phyloP scores from a whole-genome alignment of 1,139 yeast species.

The Hemisphaericaspora lyxosophila region DNA sequence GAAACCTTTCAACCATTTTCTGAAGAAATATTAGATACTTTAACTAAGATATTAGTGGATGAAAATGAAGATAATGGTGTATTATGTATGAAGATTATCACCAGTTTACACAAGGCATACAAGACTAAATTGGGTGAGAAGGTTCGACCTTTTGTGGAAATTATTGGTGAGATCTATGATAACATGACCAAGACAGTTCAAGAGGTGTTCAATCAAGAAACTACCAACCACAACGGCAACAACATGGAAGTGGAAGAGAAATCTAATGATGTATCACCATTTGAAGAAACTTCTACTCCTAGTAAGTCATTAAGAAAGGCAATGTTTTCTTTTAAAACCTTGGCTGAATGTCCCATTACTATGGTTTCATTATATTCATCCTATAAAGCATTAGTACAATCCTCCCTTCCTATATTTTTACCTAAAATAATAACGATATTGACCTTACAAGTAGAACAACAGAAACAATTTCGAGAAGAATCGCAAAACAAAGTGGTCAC shows the following conservation, averaged over 20 bases:
- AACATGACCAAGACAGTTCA: conserved; percentile 77
- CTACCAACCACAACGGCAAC: conserved; percentile 4
- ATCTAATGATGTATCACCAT: conserved; percentile 38
- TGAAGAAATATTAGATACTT: conserved; percentile 55
- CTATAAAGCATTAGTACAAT: conserved; percentile 70
- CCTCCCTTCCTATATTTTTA: conserved; percentile 72
- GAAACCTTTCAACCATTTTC: conserved; percentile 80
- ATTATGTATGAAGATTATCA: conserved; percentile 82
- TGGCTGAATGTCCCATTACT: conserved; percentile 96
- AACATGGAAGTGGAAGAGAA: conserved; percentile 25
- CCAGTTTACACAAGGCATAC: conserved; percentile 86
- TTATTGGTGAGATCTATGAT: conserved; percentile 75
- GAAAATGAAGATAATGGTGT: conserved; percentile 98
- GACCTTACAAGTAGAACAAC: conserved; percentile 66
- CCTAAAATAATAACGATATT: conserved; percentile 81
- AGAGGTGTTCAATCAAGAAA: conserved; percentile 46
- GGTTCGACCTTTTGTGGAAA: conserved; percentile 75
- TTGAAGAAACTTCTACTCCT: conserved; percentile 33
- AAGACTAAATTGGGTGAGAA: conserved; percentile 66
- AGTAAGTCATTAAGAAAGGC: conserved; percentile 53
- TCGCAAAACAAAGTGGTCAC: conserved; percentile 59
- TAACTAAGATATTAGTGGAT: conserved; percentile 58
- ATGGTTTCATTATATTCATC: conserved; percentile 90
- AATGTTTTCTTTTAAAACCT: conserved; percentile 80
- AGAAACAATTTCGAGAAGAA: conserved; percentile 44